Conservation (phyloP, 2,329 filamentous ascomycete genomes). For the Calonectria honghensis region DNA sequence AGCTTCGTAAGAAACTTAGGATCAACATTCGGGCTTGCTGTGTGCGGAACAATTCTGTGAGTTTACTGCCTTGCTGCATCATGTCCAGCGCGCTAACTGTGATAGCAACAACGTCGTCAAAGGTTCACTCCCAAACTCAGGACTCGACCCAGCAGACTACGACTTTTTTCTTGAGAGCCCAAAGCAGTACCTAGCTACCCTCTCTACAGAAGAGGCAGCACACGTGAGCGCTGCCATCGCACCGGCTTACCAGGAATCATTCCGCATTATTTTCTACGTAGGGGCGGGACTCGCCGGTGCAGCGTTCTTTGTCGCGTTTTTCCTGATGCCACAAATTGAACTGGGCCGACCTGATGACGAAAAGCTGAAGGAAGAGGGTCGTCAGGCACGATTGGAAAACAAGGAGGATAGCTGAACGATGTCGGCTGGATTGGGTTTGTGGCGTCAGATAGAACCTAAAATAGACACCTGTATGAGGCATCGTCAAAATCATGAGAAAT, state of each 20-base stretch:
- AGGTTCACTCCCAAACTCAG: constrained; percentile 1
- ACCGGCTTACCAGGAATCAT: constrained; percentile 11
- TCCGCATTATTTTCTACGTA: constrained; percentile 10
- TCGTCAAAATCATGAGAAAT: not conserved
- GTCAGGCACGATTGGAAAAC: not conserved
- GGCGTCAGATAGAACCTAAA: not conserved
- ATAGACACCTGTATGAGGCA: not conserved
- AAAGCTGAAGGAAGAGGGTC: constrained; percentile 19
- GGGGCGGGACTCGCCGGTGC: not conserved
- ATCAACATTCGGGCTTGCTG: constrained; percentile 2
- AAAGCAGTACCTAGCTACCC: not conserved
- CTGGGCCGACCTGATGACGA: not conserved
- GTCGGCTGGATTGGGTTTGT: not conserved
- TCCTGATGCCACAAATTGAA: constrained; percentile 17
- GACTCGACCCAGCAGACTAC: constrained; percentile 1
- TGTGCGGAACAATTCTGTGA: constrained; percentile 13
- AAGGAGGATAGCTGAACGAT: not conserved
- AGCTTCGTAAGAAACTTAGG: constrained; percentile 22
- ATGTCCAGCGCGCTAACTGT: not conserved
- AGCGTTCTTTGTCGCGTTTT: not conserved
- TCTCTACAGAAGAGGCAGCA: not conserved
- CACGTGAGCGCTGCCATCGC: constrained; percentile 2
- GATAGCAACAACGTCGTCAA: constrained; percentile 5
- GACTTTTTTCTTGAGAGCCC: constrained; percentile 2
- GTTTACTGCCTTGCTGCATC: not conserved